A percentile compares a stretch with the other conserved stretches of the same genome.
Evolutionary conservation across 2,329 filamentous ascomycete species (phyloP).

Genomic region (Ceratocystis smalleyi): DNA sequence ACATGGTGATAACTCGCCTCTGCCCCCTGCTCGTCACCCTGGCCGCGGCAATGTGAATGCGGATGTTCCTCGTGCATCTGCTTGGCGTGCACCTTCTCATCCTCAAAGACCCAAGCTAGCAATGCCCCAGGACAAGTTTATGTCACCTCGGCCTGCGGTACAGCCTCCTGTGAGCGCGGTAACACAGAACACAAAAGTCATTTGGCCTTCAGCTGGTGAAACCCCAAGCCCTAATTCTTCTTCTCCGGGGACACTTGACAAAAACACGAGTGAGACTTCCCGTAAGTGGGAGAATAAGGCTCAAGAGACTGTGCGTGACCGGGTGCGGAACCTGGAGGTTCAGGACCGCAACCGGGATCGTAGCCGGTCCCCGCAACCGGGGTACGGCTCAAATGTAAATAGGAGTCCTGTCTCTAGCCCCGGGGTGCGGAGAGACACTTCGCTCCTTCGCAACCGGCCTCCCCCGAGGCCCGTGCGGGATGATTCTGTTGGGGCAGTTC

Average conservation of each 20-base stretch:
- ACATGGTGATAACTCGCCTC: not conserved
- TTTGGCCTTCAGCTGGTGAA: conserved; percentile 3
- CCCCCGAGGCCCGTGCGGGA: conserved; percentile 9
- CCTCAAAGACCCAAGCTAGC: not conserved
- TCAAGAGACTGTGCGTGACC: conserved; percentile 9
- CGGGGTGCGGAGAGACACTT: not conserved
- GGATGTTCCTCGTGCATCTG: conserved; percentile 6
- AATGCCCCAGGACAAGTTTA: conserved; percentile 3
- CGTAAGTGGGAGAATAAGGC: not conserved
- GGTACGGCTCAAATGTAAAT: not conserved
- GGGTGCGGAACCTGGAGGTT: conserved; percentile 13
- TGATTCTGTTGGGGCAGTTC: not conserved
- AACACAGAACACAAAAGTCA: not conserved
- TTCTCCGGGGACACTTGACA: not conserved
- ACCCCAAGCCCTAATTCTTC: not conserved
- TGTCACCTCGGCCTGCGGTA: conserved; percentile 4
- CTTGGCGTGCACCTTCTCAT: not conserved
- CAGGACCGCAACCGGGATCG: conserved; percentile 1
- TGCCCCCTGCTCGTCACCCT: conserved; percentile 6
- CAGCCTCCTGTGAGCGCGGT: conserved; percentile 9
- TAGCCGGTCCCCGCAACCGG: conserved; percentile 4
- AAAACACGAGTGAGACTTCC: not conserved
- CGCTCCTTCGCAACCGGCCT: not conserved
- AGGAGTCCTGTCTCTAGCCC: conserved; percentile 1
- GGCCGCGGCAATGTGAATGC: not conserved